Conservation (phyloP, 805 yeast species). For the Wickerhamiella australiensis region DNA sequence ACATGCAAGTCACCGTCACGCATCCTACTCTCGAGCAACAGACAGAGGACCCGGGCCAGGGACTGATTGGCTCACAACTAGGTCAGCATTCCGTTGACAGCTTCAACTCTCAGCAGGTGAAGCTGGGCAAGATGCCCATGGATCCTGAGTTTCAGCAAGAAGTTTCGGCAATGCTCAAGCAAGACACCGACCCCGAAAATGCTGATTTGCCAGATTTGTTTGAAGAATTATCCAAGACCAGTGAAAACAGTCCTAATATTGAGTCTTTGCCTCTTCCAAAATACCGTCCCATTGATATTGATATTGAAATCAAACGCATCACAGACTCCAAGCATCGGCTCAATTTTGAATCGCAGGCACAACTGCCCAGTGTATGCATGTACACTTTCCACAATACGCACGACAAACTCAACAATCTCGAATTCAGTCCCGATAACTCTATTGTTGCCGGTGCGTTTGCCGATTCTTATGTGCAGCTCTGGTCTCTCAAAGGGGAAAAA, state of each 20-base stretch:
- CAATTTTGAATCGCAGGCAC: conserved; percentile 54
- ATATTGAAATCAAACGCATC: conserved; percentile 62
- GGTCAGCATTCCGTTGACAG: conserved; percentile 35
- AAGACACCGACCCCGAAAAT: conserved; percentile 26
- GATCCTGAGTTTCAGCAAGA: conserved; percentile 79
- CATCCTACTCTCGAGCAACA: conserved; percentile 25
- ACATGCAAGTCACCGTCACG: conserved; percentile 28
- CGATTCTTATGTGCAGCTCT: conserved; percentile 77
- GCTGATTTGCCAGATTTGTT: conserved; percentile 50
- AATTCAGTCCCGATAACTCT: conserved; percentile 78
- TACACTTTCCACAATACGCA: conserved; percentile 95
- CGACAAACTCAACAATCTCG: conserved; percentile 72
- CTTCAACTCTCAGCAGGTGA: conserved; percentile 60
- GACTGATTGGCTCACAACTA: conserved; percentile 13
- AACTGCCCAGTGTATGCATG: conserved; percentile 92
- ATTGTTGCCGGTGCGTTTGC: conserved; percentile 89
- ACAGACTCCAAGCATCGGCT: conserved; percentile 73
- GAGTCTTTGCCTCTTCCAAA: conserved; percentile 79
- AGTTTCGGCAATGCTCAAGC: conserved; percentile 68
- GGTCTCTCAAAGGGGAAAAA: conserved; percentile 90
- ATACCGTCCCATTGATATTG: conserved; percentile 66
- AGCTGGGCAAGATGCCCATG: conserved; percentile 71
- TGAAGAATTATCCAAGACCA: conserved; percentile 41
- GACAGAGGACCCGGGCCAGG: conserved; percentile 15
- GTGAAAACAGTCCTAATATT: conserved; percentile 46